Evolutionary conservation across 805 yeast genomes (phyloP), one percentile per base, ranked within the genome.

Genomic region (Starmera pachycereana): DNA sequence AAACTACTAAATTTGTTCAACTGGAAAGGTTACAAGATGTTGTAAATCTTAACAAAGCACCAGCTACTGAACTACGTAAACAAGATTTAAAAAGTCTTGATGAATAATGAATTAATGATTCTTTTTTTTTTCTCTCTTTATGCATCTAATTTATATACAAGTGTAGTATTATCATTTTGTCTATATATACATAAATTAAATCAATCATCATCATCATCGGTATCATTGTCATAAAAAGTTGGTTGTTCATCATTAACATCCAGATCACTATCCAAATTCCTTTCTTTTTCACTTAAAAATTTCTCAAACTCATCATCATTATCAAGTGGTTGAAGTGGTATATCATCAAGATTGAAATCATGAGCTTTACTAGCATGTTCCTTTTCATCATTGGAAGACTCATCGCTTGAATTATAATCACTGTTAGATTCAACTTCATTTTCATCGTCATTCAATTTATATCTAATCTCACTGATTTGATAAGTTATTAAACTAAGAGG

Each of bases 401-500:
- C 12, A 19, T 16, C 19, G 7, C 10, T 3, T 8, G 7, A 12
- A 12, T 22, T 8, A 22, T 33, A 28, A 22, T 12, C 29, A 33
- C 19, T 12, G 13, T 12, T 12, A 12, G n/a, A 7, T 22, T 22
- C 29, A 33, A 12, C 35, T 11, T 9, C 25, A 12, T 28, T 22
- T 11, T 28, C 33, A 18, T 29, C 28, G 18, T 29, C 28, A 22
- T 33, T 40, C 6, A 47, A 12, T 29, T 41, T 40, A 4, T 16
- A 28, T 38, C 39, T 46, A 22, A 50, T 40, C 9, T 44, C 16
- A 8, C 40, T 36, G 12, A 48, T 22, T 18, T 54, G 55, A 22
- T 29, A 36, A 1, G 40, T 32, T 2, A 54, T 29, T 11, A 52
- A 31, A 28, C 42, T 44, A 34, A 49, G 49, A 3, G 57, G 54